Conservation (phyloP, 208 protist species). For the Trichomonas gallinae region DNA sequence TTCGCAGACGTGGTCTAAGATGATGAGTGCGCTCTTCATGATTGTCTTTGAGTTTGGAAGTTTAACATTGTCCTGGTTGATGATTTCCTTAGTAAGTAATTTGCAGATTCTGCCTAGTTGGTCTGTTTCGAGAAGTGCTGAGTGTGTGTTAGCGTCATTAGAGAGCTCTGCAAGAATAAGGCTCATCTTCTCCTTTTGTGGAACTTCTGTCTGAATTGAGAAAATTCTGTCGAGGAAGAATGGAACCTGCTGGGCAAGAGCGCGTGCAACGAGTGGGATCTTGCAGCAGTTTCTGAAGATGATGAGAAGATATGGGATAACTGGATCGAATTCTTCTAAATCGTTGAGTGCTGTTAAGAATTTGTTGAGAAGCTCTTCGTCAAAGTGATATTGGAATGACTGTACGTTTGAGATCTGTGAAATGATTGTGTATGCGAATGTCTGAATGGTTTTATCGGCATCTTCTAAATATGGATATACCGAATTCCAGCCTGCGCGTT, state of each 20-base stretch:
- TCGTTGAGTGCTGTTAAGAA: background rate
- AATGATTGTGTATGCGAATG: background rate
- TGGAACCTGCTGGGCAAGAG: background rate
- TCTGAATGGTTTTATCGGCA: background rate
- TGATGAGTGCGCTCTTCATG: background rate
- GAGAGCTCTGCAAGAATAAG: background rate
- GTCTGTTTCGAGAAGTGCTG: background rate
- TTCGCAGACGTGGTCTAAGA: background rate
- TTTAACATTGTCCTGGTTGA: background rate
- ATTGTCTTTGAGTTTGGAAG: background rate
- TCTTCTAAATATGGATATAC: slow-evolving; percentile 6
- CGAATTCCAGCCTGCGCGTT: background rate
- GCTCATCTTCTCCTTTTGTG: background rate
- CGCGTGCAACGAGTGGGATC: background rate
- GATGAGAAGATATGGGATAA: background rate
- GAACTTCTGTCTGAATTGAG: background rate
- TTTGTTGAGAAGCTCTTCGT: background rate
- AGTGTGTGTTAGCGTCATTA: background rate
- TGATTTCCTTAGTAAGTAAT: background rate
- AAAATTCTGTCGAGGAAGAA: background rate
- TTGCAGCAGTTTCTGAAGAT: background rate
- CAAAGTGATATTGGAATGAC: slow-evolving; percentile 10
- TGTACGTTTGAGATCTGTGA: background rate
- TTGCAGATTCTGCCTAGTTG: background rate
- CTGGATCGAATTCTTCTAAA: background rate